These are phyloP conservation scores for Bipolaris sorokiniana DNA, from an alignment of 2,329 filamentous ascomycete genomes.

Conservation along the genomic window DNA sequence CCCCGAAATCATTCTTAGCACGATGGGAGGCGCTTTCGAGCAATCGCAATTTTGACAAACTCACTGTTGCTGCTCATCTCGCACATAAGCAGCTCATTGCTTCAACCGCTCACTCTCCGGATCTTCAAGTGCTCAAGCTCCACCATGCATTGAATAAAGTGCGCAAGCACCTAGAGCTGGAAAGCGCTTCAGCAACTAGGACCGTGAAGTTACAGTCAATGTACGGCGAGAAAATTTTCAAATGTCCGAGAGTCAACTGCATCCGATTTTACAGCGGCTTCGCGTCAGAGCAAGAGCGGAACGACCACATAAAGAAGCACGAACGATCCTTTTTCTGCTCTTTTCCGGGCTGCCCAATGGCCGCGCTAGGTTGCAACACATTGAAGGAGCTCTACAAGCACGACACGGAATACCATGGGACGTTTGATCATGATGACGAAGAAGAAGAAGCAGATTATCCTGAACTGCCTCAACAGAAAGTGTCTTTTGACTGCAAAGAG, in stretches of 20 bases:
- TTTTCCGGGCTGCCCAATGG: constrained; percentile 11
- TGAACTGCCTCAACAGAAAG: constrained; percentile 1
- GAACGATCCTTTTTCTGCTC: constrained; percentile 14
- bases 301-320: constrained; percentile 9
- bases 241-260: constrained; percentile 11
- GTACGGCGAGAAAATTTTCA: constrained; percentile 10
- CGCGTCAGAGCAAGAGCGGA: not conserved
- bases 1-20: constrained; percentile 3
- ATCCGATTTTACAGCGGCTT: constrained; percentile 12
- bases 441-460: constrained; percentile 12
- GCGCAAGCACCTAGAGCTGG: not conserved
- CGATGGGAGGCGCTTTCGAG: constrained; percentile 3
- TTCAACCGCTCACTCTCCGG: not conserved
- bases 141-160: not conserved
- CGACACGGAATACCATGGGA: constrained; percentile 9
- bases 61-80: constrained; percentile 3
- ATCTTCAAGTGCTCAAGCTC: not conserved
- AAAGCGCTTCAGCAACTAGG: not conserved
- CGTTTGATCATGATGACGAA: constrained; percentile 7
- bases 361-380: constrained; percentile 6
- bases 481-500: constrained; percentile 7
- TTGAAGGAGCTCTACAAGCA: constrained; percentile 11
- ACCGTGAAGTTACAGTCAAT: not conserved
- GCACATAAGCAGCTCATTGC: constrained; percentile 4
- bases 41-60: constrained; percentile 7